A percentile compares a stretch with the other conserved stretches of the same genome.
Conservation (phyloP, 2,329 filamentous ascomycete species). For the Venturia carpophila region DNA sequence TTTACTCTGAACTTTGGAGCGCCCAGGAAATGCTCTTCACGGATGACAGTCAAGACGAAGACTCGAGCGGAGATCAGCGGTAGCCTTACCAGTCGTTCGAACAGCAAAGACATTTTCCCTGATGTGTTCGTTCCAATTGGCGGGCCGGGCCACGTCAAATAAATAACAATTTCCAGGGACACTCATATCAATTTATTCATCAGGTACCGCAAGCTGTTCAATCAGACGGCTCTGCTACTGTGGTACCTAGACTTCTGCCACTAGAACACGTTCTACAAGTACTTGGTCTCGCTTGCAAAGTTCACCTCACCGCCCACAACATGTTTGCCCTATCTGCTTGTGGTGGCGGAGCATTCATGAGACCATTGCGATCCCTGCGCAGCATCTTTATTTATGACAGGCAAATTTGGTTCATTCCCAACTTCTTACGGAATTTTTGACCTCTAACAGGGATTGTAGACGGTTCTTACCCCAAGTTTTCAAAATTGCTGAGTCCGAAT, state of each 20-base stretch:
- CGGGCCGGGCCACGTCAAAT: neutral
- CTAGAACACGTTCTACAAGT: neutral
- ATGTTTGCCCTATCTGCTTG: neutral
- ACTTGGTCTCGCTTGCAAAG: neutral
- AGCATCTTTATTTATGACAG: neutral
- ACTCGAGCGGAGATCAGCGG: constrained; percentile 3
- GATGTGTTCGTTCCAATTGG: neutral
- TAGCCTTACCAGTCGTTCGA: neutral
- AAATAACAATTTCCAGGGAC: neutral
- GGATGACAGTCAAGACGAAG: constrained; percentile 11
- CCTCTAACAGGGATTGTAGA: neutral
- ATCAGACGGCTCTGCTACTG: neutral
- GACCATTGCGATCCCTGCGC: neutral
- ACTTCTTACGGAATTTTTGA: neutral
- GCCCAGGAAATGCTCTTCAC: constrained; percentile 38
- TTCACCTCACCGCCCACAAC: neutral
- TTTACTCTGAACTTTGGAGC: constrained; percentile 89
- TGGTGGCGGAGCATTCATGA: neutral
- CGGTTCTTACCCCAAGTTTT: neutral
- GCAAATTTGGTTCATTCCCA: neutral
- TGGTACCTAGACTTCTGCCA: neutral
- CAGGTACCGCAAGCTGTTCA: neutral
- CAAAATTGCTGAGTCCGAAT: neutral
- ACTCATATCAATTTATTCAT: neutral
- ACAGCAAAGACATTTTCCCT: neutral